Conservation (phyloP, 2,329 filamentous ascomycete genomes). For the Pyrenochaeta sp. region DNA sequence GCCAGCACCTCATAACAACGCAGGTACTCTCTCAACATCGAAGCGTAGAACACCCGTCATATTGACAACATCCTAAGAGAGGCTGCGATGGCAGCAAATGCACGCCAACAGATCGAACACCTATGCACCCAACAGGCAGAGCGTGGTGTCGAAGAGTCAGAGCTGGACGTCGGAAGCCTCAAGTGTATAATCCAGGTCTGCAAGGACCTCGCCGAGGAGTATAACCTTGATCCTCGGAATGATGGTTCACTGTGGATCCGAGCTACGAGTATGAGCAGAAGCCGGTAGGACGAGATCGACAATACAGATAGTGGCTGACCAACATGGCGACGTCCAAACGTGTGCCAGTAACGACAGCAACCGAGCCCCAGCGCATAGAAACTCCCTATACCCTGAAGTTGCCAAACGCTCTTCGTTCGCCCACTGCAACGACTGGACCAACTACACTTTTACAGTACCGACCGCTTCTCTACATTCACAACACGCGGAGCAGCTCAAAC, state of each 20-base stretch:
- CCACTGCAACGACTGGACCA: background rate
- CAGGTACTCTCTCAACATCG: background rate
- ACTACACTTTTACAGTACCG: background rate
- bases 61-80: constrained; percentile 20
- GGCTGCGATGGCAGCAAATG: constrained; percentile 17
- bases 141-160: constrained; percentile 18
- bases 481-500: constrained; percentile 1
- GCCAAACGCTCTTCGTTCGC: background rate
- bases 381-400: constrained; percentile 3
- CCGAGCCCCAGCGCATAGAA: background rate
- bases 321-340: constrained; percentile 16
- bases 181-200: constrained; percentile 21
- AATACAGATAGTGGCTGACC: constrained; percentile 19
- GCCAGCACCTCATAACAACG: background rate
- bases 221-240: constrained; percentile 11
- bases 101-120: constrained; percentile 17
- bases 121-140: constrained; percentile 15
- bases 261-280: constrained; percentile 27
- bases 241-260: constrained; percentile 19
- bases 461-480: background rate
- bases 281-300: constrained; percentile 12
- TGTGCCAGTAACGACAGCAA: background rate
- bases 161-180: constrained; percentile 11
- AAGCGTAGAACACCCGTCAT: constrained; percentile 8
- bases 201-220: constrained; percentile 20